Base-by-base conservation (phyloP, 129 eudicot genomes). In the Lactuca sativa region DNA sequence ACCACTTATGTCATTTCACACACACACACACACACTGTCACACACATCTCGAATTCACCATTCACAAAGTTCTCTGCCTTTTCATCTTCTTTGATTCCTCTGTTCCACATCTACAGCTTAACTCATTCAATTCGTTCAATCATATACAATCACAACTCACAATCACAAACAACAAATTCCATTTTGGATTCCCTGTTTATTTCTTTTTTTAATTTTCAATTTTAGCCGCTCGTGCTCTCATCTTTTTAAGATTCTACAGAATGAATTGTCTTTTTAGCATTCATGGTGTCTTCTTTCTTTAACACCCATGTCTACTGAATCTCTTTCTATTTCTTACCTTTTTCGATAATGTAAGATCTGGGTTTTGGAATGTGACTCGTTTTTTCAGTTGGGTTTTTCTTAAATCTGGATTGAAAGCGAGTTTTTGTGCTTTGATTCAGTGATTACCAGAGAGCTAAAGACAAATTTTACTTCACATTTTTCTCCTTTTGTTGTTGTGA, bases 161-260 rank as follows among this genome's bases (percentile, higher is more conserved):
- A 61, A 33, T 11, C 77, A 11, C 55, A 61, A 33, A 11, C 61
- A 72, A 63, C 64, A 57, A 16, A n/a, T 66, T 32, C 7, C 74
- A 32, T 44, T 69, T 82, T 74, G 73, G 67, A 80, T 73, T 80
- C 73, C 52, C 62, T 67, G 2, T 37, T 0, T 55, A 25, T 38
- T 67, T 13, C 33, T 66, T 36, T 6, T 15, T 59, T 37, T 16
- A 53, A 25, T 25, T 25, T 47, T 47, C 15, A 11, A 11, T 3
- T 47, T 47, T 47, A 70, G 87, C 85, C 87, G 87, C 91, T 86
- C 87, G 77, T 85, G 67, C 64, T 21, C 64, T 67, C n/a, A 0
- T 31, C 7, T 15, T 59, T 15, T 53, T 69, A 61, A 5, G 16
- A 33, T 73, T 48, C 41, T 34, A 56, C 36, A 21, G n/a, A 75